Evolutionary conservation across 2,329 filamentous ascomycete species (phyloP).

Genomic region (Xylariaceae sp.): DNA sequence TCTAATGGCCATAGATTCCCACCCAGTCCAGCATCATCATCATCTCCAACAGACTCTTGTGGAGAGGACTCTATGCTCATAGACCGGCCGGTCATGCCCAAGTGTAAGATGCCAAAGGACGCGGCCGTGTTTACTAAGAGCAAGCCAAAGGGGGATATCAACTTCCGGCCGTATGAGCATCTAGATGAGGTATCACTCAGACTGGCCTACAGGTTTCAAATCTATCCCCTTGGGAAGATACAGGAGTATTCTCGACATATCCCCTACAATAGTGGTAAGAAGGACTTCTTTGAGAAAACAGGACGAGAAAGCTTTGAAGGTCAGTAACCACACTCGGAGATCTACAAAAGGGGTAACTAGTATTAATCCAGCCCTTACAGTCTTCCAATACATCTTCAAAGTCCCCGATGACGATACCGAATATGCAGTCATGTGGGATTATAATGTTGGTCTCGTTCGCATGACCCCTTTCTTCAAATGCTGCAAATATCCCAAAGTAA

Average conservation of each 20-base stretch:
- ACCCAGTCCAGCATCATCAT: conserved; percentile 37
- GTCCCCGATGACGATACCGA: conserved; percentile 60
- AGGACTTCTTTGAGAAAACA: conserved; percentile 79
- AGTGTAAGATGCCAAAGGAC: conserved; percentile 61
- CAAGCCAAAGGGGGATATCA: conserved; percentile 59
- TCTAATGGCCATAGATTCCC: conserved; percentile 38
- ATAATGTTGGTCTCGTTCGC: conserved; percentile 86
- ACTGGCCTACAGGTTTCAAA: conserved; percentile 57
- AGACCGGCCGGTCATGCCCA: conserved; percentile 33
- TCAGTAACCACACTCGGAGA: conserved; percentile 36
- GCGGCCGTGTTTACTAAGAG: conserved; percentile 57
- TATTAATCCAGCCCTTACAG: conserved; percentile 40
- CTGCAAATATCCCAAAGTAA: conserved; percentile 78
- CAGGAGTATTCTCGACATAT: conserved; percentile 65
- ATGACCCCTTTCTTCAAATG: conserved; percentile 96
- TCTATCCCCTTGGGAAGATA: conserved; percentile 62
- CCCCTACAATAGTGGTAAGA: conserved; percentile 93
- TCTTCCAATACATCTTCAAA: conserved; percentile 79
- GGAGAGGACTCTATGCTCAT: conserved; percentile 31
- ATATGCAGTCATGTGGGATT: conserved; percentile 92
- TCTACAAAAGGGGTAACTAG: neutral
- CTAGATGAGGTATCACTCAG: conserved; percentile 51
- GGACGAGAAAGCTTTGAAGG: conserved; percentile 85
- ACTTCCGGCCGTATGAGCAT: conserved; percentile 69
- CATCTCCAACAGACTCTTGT: conserved; percentile 34